Conservation (phyloP, 805 yeast genomes). For the Candida tibetensis region DNA sequence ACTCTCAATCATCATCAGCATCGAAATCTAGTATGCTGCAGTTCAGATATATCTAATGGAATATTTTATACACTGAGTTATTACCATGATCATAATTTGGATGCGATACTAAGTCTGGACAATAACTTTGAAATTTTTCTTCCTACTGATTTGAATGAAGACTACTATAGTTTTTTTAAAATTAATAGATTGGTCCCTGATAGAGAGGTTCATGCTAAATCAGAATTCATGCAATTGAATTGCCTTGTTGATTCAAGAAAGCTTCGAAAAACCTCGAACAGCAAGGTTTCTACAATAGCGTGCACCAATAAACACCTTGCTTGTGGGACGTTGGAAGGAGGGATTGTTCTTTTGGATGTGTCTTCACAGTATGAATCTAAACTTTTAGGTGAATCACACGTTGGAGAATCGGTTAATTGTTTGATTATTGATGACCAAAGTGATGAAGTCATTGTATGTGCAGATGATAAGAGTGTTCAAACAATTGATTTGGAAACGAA, state of each 20-base stretch:
- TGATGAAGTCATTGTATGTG: slow-evolving; percentile 41
- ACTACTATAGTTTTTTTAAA: slow-evolving; percentile 33
- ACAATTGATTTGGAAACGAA: slow-evolving; percentile 33
- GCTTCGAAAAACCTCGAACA: slow-evolving; percentile 26
- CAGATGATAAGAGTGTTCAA: slow-evolving; percentile 48
- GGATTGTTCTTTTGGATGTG: slow-evolving; percentile 40
- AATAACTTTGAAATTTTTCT: not conserved
- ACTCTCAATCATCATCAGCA: slow-evolving; percentile 57
- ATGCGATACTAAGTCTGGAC: slow-evolving; percentile 20
- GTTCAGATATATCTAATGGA: slow-evolving; percentile 30
- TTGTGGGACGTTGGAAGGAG: slow-evolving; percentile 57
- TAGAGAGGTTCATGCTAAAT: slow-evolving; percentile 9
- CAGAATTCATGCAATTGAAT: slow-evolving; percentile 31
- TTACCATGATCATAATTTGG: slow-evolving; percentile 28
- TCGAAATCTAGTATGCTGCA: slow-evolving; percentile 47
- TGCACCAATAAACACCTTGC: slow-evolving; percentile 41
- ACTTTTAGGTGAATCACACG: slow-evolving; percentile 36
- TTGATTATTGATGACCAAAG: slow-evolving; percentile 32
- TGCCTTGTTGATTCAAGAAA: slow-evolving; percentile 38
- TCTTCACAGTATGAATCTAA: slow-evolving; percentile 15
- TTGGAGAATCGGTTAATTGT: slow-evolving; percentile 51
- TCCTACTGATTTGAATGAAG: slow-evolving; percentile 19
- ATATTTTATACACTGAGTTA: slow-evolving; percentile 40
- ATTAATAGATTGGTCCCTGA: slow-evolving; percentile 35
- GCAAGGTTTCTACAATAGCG: slow-evolving; percentile 48